Evolutionary conservation across 139 green algal genomes (phyloP), one percentile per base, ranked within the genome.

Genomic region (Asterochloris sp.): DNA sequence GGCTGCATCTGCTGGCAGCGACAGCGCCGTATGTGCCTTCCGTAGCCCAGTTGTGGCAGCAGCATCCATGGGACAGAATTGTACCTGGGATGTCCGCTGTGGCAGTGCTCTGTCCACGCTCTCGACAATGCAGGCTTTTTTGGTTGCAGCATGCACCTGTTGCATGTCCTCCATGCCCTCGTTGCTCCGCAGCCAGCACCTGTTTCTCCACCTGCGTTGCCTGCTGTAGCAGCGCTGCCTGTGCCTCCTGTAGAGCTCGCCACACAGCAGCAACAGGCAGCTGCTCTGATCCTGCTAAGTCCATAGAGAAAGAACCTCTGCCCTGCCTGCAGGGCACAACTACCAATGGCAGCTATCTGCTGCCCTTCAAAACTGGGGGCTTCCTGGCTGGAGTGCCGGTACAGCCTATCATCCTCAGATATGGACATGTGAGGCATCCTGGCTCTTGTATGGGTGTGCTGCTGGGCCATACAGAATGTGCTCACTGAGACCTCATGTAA

Each of bases 331-430:
- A 98, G 90, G 95, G 95, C 73, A 98, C 95, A 26, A 98, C 95
- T 27, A 98, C 90, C 54, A 98, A 98, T 83, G 95, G 96, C 14
- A 26, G 82, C 1, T 96, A 91, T 84, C 78, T 98, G 74, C 90
- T 98, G 82, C 92, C 92, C 13, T 98, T 98, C 89, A 95, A 92
- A 78, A 95, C 93, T 10, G 95, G 95, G 6, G 95, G 93, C 12
- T 98, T 98, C 82, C 74, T 98, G 26, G 96, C 94, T 6, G 93
- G 93, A 13, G 82, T 90, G 71, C 93, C 95, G 10, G 88, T 98
- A n/a, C 92, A 95, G 86, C 92, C 93, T 26, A 86, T 94, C 24
- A 84, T 97, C n/a, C 81, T 98, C 14, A 87, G 87, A 54, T 98
- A 97, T 78, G 78, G 81, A 76, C 23, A 11, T 10, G n/a, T 79